Conservation (phyloP, 2,329 filamentous ascomycete genomes). For the Sporothrix euskadiensis region DNA sequence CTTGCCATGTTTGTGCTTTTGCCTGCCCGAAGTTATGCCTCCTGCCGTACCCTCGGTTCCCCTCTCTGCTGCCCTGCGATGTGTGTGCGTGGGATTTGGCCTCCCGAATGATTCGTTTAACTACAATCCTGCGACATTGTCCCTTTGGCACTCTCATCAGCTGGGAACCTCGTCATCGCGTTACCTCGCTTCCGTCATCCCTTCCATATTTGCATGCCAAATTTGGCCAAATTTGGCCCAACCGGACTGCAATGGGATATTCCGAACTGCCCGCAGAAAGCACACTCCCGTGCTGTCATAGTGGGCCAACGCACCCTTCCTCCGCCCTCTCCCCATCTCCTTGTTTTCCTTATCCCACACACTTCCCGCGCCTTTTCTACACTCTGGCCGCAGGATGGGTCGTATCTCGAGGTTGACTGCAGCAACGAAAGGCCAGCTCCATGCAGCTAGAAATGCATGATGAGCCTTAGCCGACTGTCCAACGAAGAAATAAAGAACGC, state of each 20-base stretch:
- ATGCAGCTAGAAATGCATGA: constrained; percentile 23
- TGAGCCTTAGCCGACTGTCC: not conserved
- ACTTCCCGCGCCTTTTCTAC: not conserved
- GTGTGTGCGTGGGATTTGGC: not conserved
- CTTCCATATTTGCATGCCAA: not conserved
- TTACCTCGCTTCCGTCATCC: constrained; percentile 10
- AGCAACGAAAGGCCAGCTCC: not conserved
- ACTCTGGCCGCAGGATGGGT: not conserved
- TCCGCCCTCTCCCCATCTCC: not conserved
- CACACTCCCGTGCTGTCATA: not conserved
- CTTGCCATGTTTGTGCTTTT: not conserved
- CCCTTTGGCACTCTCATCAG: too few relatives aligned
- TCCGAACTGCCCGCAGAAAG: not conserved
- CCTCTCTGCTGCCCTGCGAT: not conserved
- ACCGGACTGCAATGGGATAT: not conserved
- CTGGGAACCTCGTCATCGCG: not conserved
- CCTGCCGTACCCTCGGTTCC: not conserved
- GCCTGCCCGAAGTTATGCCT: not conserved
- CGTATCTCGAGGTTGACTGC: not conserved
- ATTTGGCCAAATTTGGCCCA: not conserved
- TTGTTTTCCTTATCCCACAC: not conserved
- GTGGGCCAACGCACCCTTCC: not conserved
- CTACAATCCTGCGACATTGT: not conserved
- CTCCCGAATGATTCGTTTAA: not conserved
- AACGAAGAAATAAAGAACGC: not conserved